A percentile compares a stretch with the other conserved stretches of the same genome.
Conservation (phyloP, 176 grass and related monocot species). For the Bromus sterilis region DNA sequence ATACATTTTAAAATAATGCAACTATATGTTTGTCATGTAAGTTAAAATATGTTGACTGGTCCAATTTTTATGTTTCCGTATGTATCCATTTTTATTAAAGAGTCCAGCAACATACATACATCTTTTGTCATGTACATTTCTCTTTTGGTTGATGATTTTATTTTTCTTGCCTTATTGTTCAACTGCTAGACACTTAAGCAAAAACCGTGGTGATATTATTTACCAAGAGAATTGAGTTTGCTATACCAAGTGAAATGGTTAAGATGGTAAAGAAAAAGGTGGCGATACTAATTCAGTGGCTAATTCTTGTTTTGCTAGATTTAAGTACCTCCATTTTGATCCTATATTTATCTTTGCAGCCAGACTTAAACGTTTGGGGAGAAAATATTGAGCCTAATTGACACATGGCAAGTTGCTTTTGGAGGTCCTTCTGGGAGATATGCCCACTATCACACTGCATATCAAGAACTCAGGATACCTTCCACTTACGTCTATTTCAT, state of each 20-base stretch:
- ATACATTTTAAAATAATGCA: not conserved
- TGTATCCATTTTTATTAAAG: not conserved
- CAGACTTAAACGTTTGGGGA: slow-evolving; percentile 83
- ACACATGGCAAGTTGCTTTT: slow-evolving; percentile 99
- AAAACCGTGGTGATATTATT: slow-evolving; percentile 90
- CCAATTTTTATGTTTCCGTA: not conserved
- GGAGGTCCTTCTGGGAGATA: slow-evolving; percentile 81
- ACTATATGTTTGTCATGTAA: not conserved
- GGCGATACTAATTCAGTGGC: not conserved
- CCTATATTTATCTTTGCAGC: slow-evolving; percentile 45
- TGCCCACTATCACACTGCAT: slow-evolving; percentile 82
- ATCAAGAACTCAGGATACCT: slow-evolving; percentile 89
- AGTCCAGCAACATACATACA: not conserved
- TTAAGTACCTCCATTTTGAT: slow-evolving; percentile 16
- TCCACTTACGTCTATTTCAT: not conserved
- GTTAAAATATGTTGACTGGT: not conserved
- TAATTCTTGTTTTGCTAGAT: slow-evolving; percentile 21
- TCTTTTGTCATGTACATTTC: not conserved
- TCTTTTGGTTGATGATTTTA: slow-evolving; percentile 12
- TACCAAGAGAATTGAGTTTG: slow-evolving; percentile 85
- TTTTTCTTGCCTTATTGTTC: slow-evolving; percentile 17
- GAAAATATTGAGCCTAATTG: slow-evolving; percentile 95
- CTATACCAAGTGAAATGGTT: slow-evolving; percentile 98
- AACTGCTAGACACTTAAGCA: slow-evolving; percentile 98
- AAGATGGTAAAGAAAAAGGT: slow-evolving; percentile 99